These are phyloP conservation scores for Aspergillus brasiliensis DNA, from an alignment of 2,329 filamentous ascomycete genomes.

Conservation along the genomic window DNA sequence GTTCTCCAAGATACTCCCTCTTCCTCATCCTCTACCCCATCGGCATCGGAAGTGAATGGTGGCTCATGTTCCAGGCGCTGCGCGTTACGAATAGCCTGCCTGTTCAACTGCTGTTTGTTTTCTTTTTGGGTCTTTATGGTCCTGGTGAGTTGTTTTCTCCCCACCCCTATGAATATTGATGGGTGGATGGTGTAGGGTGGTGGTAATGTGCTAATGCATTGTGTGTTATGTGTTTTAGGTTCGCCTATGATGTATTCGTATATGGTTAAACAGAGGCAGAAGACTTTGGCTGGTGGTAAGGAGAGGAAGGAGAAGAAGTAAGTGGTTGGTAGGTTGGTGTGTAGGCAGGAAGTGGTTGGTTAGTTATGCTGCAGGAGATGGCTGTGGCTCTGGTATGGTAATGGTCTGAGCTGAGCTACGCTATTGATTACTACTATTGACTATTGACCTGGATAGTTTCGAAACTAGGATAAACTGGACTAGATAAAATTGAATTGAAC, in stretches of 20 bases:
- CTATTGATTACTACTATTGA: not conserved
- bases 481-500: not conserved
- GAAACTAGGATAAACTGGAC: too few relatives aligned
- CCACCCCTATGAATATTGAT: not conserved
- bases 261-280: conserved; percentile 33
- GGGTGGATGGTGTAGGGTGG: not conserved
- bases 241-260: conserved; percentile 37
- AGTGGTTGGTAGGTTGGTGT: not conserved
- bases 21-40: conserved; percentile 31
- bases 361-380: not conserved
- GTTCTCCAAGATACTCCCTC: conserved; percentile 30
- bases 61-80: conserved; percentile 30
- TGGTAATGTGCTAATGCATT: not conserved
- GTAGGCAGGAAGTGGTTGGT: not conserved
- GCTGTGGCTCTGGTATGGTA: not conserved
- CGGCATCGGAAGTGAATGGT: conserved; percentile 33
- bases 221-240: conserved; percentile 14
- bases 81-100: conserved; percentile 8
- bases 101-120: conserved; percentile 25
- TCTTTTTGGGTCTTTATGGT: conserved; percentile 31
- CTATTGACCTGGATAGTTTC: not conserved
- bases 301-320: not conserved
- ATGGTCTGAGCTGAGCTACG: not conserved
- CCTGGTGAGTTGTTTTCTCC: conserved; percentile 24
- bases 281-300: conserved; percentile 18